Evolutionary conservation across 352 stramenopile species (phyloP).

Genomic region (Pythium aristosporum): DNA sequence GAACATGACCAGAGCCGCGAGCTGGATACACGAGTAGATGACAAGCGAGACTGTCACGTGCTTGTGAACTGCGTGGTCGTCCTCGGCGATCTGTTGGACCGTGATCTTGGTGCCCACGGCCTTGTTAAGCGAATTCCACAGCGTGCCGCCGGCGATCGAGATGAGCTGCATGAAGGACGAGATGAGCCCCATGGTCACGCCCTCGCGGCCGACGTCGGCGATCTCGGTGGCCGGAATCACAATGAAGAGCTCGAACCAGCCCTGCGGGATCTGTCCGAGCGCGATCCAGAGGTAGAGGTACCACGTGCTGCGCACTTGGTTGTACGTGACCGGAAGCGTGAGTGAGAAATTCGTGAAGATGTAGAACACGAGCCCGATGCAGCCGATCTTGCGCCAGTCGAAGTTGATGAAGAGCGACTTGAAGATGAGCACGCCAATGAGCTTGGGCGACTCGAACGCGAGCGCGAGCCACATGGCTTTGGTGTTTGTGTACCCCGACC

Average conservation of each 20-base stretch:
- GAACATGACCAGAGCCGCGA: slow-evolving; percentile 12
- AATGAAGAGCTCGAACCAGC: slow-evolving; percentile 40
- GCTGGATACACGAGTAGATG: slow-evolving; percentile 11
- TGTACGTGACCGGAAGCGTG: slow-evolving; percentile 26
- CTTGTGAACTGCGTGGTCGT: neutral
- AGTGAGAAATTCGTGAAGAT: slow-evolving; percentile 10
- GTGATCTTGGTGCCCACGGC: slow-evolving; percentile 6
- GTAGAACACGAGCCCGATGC: slow-evolving; percentile 18
- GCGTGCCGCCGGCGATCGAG: slow-evolving; percentile 5
- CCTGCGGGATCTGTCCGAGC: slow-evolving; percentile 35
- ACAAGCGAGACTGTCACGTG: slow-evolving; percentile 7
- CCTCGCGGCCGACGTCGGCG: slow-evolving; percentile 46
- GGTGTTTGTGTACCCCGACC: slow-evolving; percentile 13
- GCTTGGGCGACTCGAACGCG: neutral
- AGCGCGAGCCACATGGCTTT: neutral
- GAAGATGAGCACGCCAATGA: slow-evolving; percentile 14
- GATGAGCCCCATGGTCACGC: slow-evolving; percentile 48
- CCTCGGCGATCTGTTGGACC: neutral
- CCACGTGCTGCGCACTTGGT: slow-evolving; percentile 35
- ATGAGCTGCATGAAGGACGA: slow-evolving; percentile 39
- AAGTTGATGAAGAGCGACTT: slow-evolving; percentile 15
- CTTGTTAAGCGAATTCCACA: slow-evolving; percentile 16
- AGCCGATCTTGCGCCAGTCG: slow-evolving; percentile 13
- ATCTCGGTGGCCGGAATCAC: slow-evolving; percentile 54
- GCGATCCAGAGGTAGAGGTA: slow-evolving; percentile 38